Percentiles rank a stretch among this genome's conserved stretches.
Evolutionary conservation across 2,329 filamentous ascomycete species (phyloP).

Genomic region (Fusarium fujikuroi): DNA sequence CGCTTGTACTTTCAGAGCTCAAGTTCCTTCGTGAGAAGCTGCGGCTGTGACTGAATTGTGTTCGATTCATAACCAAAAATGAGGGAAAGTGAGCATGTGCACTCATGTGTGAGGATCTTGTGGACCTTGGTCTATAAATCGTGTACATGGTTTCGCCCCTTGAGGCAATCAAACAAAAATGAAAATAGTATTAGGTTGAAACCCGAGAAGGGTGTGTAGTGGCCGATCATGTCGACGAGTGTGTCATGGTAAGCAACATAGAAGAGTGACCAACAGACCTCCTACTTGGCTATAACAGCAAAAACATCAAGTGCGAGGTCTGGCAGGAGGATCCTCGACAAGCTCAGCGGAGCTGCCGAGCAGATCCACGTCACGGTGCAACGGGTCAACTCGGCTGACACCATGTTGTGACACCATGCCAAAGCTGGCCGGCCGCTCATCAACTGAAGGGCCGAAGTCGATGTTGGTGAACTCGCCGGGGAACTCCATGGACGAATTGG

Average conservation of each 20-base stretch:
- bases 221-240: not conserved
- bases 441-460: constrained; percentile 51
- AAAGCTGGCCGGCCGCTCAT: constrained; percentile 64
- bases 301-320: constrained; percentile 38
- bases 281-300: not conserved
- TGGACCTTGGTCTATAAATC: constrained; percentile 42
- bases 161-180: constrained; percentile 14
- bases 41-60: constrained; percentile 22
- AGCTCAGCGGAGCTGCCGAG: constrained; percentile 67
- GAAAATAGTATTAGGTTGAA: constrained; percentile 29
- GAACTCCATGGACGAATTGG: constrained; percentile 61
- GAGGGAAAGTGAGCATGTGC: constrained; percentile 17
- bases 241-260: not conserved
- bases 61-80: constrained; percentile 14
- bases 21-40: constrained; percentile 13
- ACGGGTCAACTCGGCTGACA: constrained; percentile 65
- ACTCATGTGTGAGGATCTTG: constrained; percentile 26
- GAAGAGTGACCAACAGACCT: not conserved
- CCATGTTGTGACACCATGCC: constrained; percentile 69
- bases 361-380: constrained; percentile 56
- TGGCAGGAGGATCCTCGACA: constrained; percentile 55
- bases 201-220: constrained; percentile 7
- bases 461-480: constrained; percentile 58
- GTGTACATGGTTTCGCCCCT: constrained; percentile 30
- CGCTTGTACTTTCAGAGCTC: constrained; percentile 26